A percentile compares a stretch with the other conserved stretches of the same genome.
Evolutionary conservation across 192 early-diverging fungal species (phyloP).

Genomic region (Coemansia sp.): DNA sequence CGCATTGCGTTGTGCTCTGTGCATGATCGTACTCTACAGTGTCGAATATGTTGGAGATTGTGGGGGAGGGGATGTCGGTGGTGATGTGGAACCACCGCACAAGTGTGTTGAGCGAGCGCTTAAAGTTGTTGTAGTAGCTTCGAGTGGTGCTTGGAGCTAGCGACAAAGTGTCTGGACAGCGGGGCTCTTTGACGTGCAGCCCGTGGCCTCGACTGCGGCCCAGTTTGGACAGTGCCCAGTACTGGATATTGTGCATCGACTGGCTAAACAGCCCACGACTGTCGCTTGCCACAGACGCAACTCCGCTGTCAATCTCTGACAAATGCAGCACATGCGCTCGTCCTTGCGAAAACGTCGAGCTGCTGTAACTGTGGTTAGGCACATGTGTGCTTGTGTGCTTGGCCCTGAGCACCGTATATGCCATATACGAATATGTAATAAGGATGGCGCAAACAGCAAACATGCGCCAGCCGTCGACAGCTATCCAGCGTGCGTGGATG

Average conservation of each 20-base stretch:
- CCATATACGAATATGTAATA: constrained; percentile 13
- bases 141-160: background rate
- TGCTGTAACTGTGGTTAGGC: background rate
- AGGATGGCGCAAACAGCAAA: constrained; percentile 19
- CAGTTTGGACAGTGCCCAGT: constrained; percentile 42
- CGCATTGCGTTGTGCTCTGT: constrained; percentile 11
- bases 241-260: constrained; percentile 40
- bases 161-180: too few species aligned
- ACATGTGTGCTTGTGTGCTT: background rate
- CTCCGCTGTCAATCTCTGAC: constrained; percentile 31
- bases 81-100: constrained; percentile 38
- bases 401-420: background rate
- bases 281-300: constrained; percentile 4
- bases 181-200: too few species aligned
- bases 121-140: constrained; percentile 40
- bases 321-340: background rate
- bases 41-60: constrained; percentile 38
- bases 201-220: constrained; percentile 16
- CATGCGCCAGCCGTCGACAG: constrained; percentile 41
- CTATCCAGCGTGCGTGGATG: constrained; percentile 50
- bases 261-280: constrained; percentile 33
- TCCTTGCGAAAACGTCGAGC: background rate
- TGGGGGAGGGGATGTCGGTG: constrained; percentile 41
- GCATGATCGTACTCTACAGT: background rate
- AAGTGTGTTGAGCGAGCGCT: constrained; percentile 31